These are phyloP conservation scores for Lasiosphaeria hispida DNA, from an alignment of 495 filamentous ascomycete genomes.

Conservation along the genomic window DNA sequence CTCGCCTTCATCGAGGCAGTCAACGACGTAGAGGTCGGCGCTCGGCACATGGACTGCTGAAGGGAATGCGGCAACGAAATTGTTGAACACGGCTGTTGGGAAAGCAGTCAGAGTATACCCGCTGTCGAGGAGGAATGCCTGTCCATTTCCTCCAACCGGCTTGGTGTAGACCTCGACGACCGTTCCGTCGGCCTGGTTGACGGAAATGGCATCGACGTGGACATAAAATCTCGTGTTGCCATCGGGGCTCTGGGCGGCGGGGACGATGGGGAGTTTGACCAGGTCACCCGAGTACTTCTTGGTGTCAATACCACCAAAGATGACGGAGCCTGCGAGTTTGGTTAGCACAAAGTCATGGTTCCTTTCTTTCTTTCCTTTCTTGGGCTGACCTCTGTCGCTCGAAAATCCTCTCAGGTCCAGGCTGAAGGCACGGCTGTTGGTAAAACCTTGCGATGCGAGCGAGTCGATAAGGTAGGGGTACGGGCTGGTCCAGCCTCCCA, in stretches of 20 bases:
- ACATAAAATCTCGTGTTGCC: neutral
- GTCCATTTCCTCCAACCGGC: too few species aligned
- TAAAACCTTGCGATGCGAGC: slow-evolving; percentile 56
- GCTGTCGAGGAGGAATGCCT: slow-evolving; percentile 1
- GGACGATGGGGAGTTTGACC: slow-evolving; percentile 28
- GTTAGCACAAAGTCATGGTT: neutral
- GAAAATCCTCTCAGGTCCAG: slow-evolving; percentile 53
- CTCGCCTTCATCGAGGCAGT: neutral
- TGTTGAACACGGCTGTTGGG: neutral
- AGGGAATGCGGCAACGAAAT: neutral
- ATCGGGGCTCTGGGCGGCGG: neutral
- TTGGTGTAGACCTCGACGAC: neutral
- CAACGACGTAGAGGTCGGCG: neutral
- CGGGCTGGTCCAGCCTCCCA: slow-evolving; percentile 39
- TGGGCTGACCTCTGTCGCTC: slow-evolving; percentile 31
- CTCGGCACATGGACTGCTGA: neutral
- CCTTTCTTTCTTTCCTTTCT: neutral
- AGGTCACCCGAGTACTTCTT: slow-evolving; percentile 65
- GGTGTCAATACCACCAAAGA: slow-evolving; percentile 77
- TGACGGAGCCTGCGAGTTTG: slow-evolving; percentile 58
- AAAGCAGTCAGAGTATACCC: neutral
- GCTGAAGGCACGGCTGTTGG: slow-evolving; percentile 68
- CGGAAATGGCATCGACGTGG: neutral
- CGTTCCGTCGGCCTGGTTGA: neutral
- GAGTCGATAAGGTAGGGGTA: slow-evolving; percentile 65